Evolutionary conservation across 306 rosid species (phyloP).

Genomic region (Arachis hypogaea): DNA sequence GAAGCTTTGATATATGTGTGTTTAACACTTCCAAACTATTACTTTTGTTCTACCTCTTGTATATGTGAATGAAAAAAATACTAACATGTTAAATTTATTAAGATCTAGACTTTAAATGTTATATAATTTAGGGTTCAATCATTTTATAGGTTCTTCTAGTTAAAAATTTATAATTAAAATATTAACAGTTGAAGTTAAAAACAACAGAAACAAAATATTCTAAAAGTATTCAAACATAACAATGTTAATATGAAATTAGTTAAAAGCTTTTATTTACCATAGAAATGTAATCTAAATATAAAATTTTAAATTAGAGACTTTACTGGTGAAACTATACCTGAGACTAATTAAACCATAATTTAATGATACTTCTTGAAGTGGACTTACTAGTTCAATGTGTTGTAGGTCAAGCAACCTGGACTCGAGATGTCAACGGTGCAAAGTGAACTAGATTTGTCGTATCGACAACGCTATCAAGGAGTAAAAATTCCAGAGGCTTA

Average conservation of each 20-base stretch:
- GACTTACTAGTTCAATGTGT: slow-evolving; percentile 37
- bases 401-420: slow-evolving; percentile 97
- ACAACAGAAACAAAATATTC: too few species aligned
- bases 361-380: not conserved
- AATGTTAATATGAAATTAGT: too few species aligned
- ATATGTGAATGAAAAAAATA: not conserved
- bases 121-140: not conserved
- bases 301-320: too few species aligned
- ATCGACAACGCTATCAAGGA: slow-evolving; percentile 81
- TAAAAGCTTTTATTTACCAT: too few species aligned
- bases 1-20: slow-evolving; percentile 15
- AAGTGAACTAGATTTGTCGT: slow-evolving; percentile 95
- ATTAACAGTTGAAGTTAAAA: too few species aligned
- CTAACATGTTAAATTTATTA: slow-evolving; percentile 7
- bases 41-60: slow-evolving; percentile 18
- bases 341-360: too few species aligned
- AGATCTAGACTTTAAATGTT: slow-evolving; percentile 7
- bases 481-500: slow-evolving; percentile 92
- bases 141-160: too few species aligned
- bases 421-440: slow-evolving; percentile 87
- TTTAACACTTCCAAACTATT: slow-evolving; percentile 1
- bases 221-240: too few species aligned
- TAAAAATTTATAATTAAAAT: too few species aligned
- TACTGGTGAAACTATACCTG: too few species aligned
- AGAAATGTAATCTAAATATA: too few species aligned